Evolutionary conservation across 1,139 yeast species (phyloP).

Genomic region (Yamadazyma songkhlaensis): DNA sequence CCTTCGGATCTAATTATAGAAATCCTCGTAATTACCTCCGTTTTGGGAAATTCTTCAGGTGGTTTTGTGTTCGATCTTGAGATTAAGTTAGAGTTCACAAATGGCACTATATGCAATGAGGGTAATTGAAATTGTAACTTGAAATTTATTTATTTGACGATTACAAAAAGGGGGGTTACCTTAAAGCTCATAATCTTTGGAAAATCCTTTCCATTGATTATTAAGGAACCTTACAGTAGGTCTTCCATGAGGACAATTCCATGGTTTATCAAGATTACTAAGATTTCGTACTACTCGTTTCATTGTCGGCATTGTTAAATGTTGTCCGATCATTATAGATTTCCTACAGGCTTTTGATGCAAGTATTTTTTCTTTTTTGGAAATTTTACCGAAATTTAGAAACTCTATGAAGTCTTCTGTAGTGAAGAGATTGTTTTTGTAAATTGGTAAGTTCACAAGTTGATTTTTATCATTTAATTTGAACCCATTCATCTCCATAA

Average conservation of each 20-base stretch:
- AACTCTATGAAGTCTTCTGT: conserved; percentile 72
- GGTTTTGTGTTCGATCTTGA: too few relatives aligned
- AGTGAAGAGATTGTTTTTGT: conserved; percentile 67
- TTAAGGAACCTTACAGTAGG: conserved; percentile 88
- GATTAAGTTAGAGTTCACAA: too few relatives aligned
- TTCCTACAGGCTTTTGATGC: conserved; percentile 95
- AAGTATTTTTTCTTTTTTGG: conserved; percentile 76
- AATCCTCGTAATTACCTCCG: too few relatives aligned
- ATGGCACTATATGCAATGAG: too few relatives aligned
- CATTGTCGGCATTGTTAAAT: conserved; percentile 62
- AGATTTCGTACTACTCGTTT: conserved; percentile 60
- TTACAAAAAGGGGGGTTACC: too few relatives aligned
- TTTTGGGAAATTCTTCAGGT: too few relatives aligned
- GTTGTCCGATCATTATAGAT: conserved; percentile 90
- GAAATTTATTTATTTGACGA: too few relatives aligned
- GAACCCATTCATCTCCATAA: conserved; percentile 78
- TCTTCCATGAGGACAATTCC: conserved; percentile 99
- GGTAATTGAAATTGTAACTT: too few relatives aligned
- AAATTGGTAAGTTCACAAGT: conserved; percentile 66
- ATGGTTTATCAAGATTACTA: conserved; percentile 79
- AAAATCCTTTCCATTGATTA: not conserved
- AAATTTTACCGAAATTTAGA: conserved; percentile 30
- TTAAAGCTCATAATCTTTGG: conserved; percentile 4
- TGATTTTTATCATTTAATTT: conserved; percentile 35
- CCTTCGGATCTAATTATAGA: too few relatives aligned